Percentiles rank a stretch among this genome's conserved stretches.
Evolutionary conservation across 1,284 basidiomycete genomes (phyloP).

Genomic region (Ustilago sp.): DNA sequence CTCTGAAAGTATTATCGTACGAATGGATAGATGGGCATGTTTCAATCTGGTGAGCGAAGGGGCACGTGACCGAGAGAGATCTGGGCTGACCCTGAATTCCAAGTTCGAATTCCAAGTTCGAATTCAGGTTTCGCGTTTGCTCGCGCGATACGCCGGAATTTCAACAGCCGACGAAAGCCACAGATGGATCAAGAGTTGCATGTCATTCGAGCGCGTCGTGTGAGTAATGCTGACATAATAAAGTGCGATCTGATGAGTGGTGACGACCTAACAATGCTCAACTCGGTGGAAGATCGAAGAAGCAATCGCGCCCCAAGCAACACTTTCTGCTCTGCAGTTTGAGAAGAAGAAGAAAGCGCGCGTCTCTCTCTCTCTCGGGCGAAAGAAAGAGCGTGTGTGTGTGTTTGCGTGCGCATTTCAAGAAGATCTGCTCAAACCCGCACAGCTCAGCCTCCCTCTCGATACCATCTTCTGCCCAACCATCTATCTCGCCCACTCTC

Average conservation of each 20-base stretch:
- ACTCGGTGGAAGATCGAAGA: conserved; percentile 42
- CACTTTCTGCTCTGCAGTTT: conserved; percentile 14
- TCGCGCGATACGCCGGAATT: conserved; percentile 31
- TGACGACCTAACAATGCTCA: conserved; percentile 13
- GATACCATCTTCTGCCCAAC: neutral
- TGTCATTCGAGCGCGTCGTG: neutral
- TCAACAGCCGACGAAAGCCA: conserved; percentile 6
- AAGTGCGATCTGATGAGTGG: too few species aligned
- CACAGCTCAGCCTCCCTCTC: conserved; percentile 14
- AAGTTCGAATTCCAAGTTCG: neutral
- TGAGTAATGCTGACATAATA: neutral
- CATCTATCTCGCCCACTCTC: conserved; percentile 1
- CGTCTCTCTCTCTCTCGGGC: conserved; percentile 4
- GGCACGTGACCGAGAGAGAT: too few species aligned
- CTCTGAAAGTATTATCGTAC: neutral
- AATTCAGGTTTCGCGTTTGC: neutral
- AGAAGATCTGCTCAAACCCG: conserved; percentile 17
- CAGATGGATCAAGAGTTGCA: conserved; percentile 21
- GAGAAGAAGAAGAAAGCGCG: neutral
- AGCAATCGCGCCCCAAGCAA: conserved; percentile 33
- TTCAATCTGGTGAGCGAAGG: too few species aligned
- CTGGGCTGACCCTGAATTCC: neutral
- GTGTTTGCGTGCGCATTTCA: conserved; percentile 5
- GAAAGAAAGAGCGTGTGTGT: conserved; percentile 14
- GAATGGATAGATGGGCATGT: too few species aligned